Evolutionary conservation across 2,329 filamentous ascomycete genomes (phyloP).

Genomic region (Tolypocladium ophioglossoides): DNA sequence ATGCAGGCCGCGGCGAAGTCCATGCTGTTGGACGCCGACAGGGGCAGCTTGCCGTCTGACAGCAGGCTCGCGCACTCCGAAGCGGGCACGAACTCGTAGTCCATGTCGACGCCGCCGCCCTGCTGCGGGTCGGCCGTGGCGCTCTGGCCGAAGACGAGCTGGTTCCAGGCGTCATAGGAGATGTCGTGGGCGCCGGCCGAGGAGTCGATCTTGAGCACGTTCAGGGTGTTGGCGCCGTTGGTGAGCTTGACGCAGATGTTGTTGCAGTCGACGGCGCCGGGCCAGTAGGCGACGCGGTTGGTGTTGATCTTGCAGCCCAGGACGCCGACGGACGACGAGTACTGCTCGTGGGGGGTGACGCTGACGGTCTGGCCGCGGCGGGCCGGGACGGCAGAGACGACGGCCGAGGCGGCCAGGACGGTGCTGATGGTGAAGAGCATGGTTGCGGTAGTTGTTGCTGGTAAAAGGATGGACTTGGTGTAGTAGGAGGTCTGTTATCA

Average conservation of each 20-base stretch:
- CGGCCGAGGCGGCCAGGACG: constrained; percentile 2
- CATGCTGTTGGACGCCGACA: constrained; percentile 47
- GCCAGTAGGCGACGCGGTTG: constrained; percentile 53
- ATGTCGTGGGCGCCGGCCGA: constrained; percentile 48
- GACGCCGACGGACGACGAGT: constrained; percentile 46
- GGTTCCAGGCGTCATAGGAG: constrained; percentile 52
- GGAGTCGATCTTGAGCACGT: constrained; percentile 48
- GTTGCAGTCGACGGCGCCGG: constrained; percentile 38
- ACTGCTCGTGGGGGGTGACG: constrained; percentile 45
- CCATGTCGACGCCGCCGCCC: constrained; percentile 41
- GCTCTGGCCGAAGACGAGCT: constrained; percentile 38
- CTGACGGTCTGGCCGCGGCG: background rate
- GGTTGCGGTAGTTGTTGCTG: background rate
- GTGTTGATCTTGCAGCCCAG: constrained; percentile 51
- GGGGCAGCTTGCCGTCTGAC: constrained; percentile 37
- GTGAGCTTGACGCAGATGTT: constrained; percentile 46
- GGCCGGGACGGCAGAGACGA: background rate
- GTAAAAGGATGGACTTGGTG: background rate
- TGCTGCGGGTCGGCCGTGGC: constrained; percentile 32
- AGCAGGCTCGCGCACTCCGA: constrained; percentile 40
- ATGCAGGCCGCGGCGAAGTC: constrained; percentile 40
- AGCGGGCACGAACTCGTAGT: constrained; percentile 36
- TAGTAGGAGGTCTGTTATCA: background rate
- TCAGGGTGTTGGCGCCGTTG: constrained; percentile 35
- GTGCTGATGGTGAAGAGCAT: constrained; percentile 1